Conservation (phyloP, 768 basidiomycete species). For the Termitomyces sp. region DNA sequence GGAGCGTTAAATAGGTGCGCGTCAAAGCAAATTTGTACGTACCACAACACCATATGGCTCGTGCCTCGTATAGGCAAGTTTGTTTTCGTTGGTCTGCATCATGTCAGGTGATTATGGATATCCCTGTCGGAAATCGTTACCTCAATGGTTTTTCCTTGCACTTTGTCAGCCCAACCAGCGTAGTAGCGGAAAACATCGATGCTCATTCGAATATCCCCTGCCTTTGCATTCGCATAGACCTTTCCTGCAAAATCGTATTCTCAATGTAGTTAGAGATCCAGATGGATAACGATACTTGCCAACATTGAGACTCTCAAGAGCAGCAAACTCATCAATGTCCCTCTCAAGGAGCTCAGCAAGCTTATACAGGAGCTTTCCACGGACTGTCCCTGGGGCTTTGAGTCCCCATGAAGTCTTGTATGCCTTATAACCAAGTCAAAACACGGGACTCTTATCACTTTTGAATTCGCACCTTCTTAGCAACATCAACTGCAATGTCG, state of each 20-base stretch:
- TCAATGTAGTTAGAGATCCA: neutral
- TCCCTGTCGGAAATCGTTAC: neutral
- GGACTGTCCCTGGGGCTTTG: constrained; percentile 38
- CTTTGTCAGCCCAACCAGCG: constrained; percentile 85
- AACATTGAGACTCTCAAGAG: constrained; percentile 21
- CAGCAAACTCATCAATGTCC: constrained; percentile 24
- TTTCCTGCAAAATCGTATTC: constrained; percentile 36
- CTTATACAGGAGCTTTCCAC: constrained; percentile 25
- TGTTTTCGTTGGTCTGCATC: constrained; percentile 21
- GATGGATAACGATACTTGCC: constrained; percentile 12
- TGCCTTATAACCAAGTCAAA: constrained; percentile 17
- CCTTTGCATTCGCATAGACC: constrained; percentile 43
- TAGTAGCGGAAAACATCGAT: constrained; percentile 63
- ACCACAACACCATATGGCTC: constrained; percentile 54
- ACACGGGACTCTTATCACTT: neutral
- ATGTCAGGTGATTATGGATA: neutral
- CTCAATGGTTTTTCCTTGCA: constrained; percentile 67
- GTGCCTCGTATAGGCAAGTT: constrained; percentile 31
- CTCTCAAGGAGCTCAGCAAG: constrained; percentile 26
- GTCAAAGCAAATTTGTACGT: constrained; percentile 1
- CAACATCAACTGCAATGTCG: constrained; percentile 56
- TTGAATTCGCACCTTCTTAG: constrained; percentile 34
- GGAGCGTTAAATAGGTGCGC: neutral
- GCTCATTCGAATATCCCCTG: constrained; percentile 40
- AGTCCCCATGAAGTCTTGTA: constrained; percentile 64